A percentile compares a stretch with the other conserved stretches of the same genome.
Conservation (phyloP, 1,139 yeast species). For the Blastobotrys capitulatus region DNA sequence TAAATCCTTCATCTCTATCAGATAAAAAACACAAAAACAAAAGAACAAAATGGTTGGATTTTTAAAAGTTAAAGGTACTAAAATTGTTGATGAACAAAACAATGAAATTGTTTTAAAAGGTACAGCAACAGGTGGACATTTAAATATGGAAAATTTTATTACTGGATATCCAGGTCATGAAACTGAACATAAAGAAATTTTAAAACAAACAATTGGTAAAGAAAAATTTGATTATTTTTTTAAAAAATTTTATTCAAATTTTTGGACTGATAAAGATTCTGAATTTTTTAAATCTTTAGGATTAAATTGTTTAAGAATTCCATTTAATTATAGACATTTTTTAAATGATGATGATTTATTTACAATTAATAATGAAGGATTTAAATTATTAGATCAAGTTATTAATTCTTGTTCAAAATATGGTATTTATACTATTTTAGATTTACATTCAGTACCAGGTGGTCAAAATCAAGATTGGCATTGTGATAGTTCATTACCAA, state of each 20-base stretch:
- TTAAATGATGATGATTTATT: constrained; percentile 40
- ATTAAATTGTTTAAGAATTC: constrained; percentile 42
- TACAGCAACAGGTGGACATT: constrained; percentile 45
- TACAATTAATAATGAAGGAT: constrained; percentile 39
- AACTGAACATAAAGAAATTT: constrained; percentile 41
- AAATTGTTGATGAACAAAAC: constrained; percentile 38
- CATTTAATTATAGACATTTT: constrained; percentile 45
- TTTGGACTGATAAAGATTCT: constrained; percentile 45
- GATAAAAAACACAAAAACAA: too few species aligned
- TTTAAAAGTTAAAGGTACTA: constrained; percentile 35
- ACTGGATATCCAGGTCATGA: constrained; percentile 48
- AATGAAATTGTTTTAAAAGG: constrained; percentile 37
- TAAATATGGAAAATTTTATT: constrained; percentile 48
- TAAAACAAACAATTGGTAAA: constrained; percentile 36
- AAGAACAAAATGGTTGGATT: background rate
- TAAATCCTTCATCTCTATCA: too few species aligned
- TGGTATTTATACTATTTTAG: constrained; percentile 40
- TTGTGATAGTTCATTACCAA: constrained; percentile 40
- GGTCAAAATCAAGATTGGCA: constrained; percentile 51
- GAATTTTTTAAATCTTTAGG: constrained; percentile 38
- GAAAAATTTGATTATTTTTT: constrained; percentile 43
- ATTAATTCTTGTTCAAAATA: constrained; percentile 38
- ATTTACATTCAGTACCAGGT: constrained; percentile 44
- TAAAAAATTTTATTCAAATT: constrained; percentile 44
- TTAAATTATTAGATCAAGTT: constrained; percentile 38